Evolutionary conservation across 768 basidiomycete genomes (phyloP), one percentile per base, ranked within the genome.

Genomic region (Rhodotorula sphaerocarpa): DNA sequence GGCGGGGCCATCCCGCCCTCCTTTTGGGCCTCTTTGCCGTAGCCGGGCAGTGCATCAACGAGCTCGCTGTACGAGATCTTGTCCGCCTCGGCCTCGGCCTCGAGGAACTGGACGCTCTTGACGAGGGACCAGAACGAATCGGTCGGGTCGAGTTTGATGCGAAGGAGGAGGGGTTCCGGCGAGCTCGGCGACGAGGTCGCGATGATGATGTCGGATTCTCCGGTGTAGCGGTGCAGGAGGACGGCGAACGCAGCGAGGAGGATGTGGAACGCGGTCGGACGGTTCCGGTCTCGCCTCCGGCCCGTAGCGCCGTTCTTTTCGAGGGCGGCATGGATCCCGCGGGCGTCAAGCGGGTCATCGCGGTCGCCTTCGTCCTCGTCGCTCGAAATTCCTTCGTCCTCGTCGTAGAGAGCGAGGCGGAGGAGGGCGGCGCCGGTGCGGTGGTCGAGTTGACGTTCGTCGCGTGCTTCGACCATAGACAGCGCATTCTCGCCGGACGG

Each of bases 101-200:
- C 88, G 46, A 88, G 80, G 64, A 84, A 83, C 75, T 91, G 87
- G 27, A 96, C 84, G 65, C 88, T 84, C 63, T 84, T 80, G 16
- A 96, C 84, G 58, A 97, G 81, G 27, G 87, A 82, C 85, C 87
- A 90, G 76, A 87, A 96, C 1, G 88, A 84, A 78, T 92, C 89
- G 25, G 81, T 79, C 0, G 90, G 87, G 66, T 91, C 87, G 48
- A 95, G 78, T 15, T 85, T 81, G 54, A 96, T 76, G 27, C 90
- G 83, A 33, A 99, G 81, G 43, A 99, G 80, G 43, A 99, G 80
- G 14, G 91, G 90, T 62, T 87, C 83, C 30, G 82, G 81, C 10
- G 83, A 82, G 3, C 87, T 83, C 30, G 88, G 86, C 16, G 70
- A 68, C 21, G 90, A 91, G 6, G 88, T 88, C 41, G 87, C 90